Conservation (phyloP, 1,139 yeast genomes). For the Taphrina sp. region DNA sequence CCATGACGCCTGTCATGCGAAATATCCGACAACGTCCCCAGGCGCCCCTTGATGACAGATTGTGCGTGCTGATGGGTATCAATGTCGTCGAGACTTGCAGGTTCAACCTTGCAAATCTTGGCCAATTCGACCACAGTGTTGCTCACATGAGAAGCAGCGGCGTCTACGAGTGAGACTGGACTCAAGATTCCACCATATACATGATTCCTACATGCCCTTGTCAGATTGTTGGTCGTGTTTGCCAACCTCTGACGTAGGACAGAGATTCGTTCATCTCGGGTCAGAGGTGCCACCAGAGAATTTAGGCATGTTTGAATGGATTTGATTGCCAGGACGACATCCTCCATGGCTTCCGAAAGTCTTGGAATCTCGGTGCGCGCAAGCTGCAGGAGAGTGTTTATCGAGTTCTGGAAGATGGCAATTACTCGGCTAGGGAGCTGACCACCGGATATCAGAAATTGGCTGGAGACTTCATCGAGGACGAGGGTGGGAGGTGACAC, state of each 20-base stretch:
- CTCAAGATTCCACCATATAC: conserved; percentile 61
- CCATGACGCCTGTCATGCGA: conserved; percentile 1
- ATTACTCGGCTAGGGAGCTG: conserved; percentile 2
- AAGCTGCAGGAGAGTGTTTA: conserved; percentile 36
- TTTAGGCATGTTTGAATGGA: conserved; percentile 11
- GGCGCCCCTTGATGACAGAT: background rate
- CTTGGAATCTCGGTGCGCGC: conserved; percentile 15
- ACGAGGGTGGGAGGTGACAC: too few relatives aligned
- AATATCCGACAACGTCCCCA: background rate
- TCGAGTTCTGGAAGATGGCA: conserved; percentile 34
- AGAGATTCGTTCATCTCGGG: conserved; percentile 17
- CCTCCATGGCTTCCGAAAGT: conserved; percentile 9
- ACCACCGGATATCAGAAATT: background rate
- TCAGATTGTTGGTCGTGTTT: conserved; percentile 70
- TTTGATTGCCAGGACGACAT: conserved; percentile 5
- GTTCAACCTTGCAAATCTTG: conserved; percentile 53
- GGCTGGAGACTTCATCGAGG: background rate
- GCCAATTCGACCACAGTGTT: conserved; percentile 72
- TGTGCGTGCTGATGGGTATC: background rate
- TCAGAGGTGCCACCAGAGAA: background rate
- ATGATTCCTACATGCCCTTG: conserved; percentile 76
- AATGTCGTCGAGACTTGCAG: background rate
- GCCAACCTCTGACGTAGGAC: conserved; percentile 45
- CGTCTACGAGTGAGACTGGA: conserved; percentile 72
- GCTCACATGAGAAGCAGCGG: conserved; percentile 73